Percentiles rank a stretch among this genome's conserved stretches.
These are phyloP conservation scores for Cladosporium colombiae DNA, from an alignment of 2,329 filamentous ascomycete genomes.

Conservation along the genomic window DNA sequence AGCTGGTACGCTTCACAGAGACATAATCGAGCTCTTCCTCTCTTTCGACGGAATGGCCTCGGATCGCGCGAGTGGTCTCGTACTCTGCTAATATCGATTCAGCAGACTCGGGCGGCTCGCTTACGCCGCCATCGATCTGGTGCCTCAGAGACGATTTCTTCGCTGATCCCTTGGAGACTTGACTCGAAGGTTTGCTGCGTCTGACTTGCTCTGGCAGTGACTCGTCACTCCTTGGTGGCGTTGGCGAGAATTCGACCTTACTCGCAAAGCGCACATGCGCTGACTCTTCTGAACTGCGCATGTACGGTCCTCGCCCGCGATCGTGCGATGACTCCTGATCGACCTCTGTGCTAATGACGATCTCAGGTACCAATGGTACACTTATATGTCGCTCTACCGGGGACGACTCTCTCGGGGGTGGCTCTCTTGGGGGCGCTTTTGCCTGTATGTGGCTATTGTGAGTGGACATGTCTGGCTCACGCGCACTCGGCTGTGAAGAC, in stretches of 20 bases:
- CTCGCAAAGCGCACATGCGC: conserved; percentile 35
- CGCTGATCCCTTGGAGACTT: neutral
- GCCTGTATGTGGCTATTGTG: neutral
- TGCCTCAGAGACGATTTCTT: conserved; percentile 4
- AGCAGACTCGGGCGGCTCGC: conserved; percentile 23
- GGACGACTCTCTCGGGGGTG: neutral
- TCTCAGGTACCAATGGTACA: neutral
- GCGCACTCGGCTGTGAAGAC: neutral
- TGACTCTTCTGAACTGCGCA: conserved; percentile 23
- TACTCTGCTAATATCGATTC: conserved; percentile 28
- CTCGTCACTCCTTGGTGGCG: conserved; percentile 35
- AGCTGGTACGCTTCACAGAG: conserved; percentile 19
- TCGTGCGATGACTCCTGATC: neutral
- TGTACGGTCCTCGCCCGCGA: conserved; percentile 16
- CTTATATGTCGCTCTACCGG: neutral
- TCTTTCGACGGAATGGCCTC: conserved; percentile 21
- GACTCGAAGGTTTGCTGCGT: neutral
- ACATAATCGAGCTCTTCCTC: conserved; percentile 15
- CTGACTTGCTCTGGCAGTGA: conserved; percentile 17
- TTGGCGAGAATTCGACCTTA: conserved; percentile 37
- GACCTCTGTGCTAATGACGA: neutral
- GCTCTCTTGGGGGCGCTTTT: neutral
- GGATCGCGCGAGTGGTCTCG: conserved; percentile 22
- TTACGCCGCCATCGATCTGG: conserved; percentile 14
- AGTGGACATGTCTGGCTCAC: neutral